A percentile compares a stretch with the other conserved stretches of the same genome.
Evolutionary conservation across 108 stramenopile species (phyloP).

Genomic region (Stephanodiscus minutulus): DNA sequence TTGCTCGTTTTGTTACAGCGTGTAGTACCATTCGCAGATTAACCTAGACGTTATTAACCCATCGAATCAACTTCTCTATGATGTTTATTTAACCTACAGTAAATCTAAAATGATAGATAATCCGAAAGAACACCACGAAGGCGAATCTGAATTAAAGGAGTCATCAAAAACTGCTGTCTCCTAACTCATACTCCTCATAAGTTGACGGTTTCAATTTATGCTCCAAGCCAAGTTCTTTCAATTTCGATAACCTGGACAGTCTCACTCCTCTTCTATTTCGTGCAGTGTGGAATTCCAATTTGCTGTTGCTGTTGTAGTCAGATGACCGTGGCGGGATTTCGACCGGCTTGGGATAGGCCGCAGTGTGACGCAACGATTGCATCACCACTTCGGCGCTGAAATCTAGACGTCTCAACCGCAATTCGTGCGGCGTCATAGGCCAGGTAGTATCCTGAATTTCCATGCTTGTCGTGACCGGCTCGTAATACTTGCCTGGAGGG

Average conservation of each 20-base stretch:
- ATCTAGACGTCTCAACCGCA: conserved; percentile 92
- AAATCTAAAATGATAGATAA: no score
- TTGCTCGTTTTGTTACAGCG: no score
- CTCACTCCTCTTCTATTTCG: conserved; percentile 25
- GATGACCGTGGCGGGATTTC: conserved; percentile 59
- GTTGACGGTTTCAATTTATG: not conserved
- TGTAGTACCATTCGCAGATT: no score
- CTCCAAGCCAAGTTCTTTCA: conserved; percentile 32
- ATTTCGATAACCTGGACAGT: conserved; percentile 27
- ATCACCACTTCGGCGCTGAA: conserved; percentile 94
- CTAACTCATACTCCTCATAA: not conserved
- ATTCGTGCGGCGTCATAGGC: conserved; percentile 94
- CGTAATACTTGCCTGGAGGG: not conserved
- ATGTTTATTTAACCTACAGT: no score
- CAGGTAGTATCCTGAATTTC: conserved; percentile 95
- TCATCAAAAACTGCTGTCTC: conserved; percentile 16
- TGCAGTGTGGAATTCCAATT: not conserved
- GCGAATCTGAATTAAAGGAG: not conserved
- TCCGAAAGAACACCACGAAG: not conserved
- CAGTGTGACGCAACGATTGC: conserved; percentile 97
- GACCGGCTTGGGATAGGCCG: conserved; percentile 95
- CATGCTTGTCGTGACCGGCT: not conserved
- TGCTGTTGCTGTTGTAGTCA: not conserved
- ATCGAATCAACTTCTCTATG: no score
- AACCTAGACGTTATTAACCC: no score